Base-by-base conservation (phyloP, 108 stramenopile species). In the Cyclotella sp. region DNA sequence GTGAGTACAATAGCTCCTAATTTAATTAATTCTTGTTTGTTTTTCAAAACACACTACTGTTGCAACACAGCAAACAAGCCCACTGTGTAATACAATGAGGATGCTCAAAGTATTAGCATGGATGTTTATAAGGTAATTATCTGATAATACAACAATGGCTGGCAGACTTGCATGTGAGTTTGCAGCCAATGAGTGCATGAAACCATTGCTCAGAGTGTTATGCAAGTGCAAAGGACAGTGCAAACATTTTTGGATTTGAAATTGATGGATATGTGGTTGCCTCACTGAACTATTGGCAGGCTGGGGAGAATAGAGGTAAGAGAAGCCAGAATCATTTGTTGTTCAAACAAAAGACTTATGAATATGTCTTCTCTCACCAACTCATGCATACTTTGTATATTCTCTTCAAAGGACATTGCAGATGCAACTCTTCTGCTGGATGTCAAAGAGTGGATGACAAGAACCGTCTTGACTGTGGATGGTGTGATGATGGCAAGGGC, bases 401-500 rank as follows among this genome's bases (percentile, higher is more conserved):
- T 1, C 49, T 34, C 34, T 34, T 34, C 34, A 6, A 58, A 58
- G 68, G 86, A 91, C 54, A 77, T 88, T 24, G 90, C 86, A 9
- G 57, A 87, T 9, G 90, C 86, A 11, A 70, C 61, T 14, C 29
- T 89, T 9, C 57, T 86, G 9, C 54, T 91, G 78, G 75, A 75
- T 26, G 80, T 79, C 12, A 90, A 88, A 55, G 81, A 88, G 41
- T 90, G 90, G 90, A 77, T 83, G 59, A 88, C 81, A 9, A 87
- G 90, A 27, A 83, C 82, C 10, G 58, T 88, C 10, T 78, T 88
- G 77, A 84, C 81, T 51, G 51, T 90, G 44, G 90, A 90, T 65
- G 90, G 90, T 34, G 87, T 87, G 7, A 88, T 88, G 86, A 79
- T 75, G 64, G 86, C 87, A 8, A 73, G 90, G 39, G 68, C 74